Evolutionary conservation across 2,329 filamentous ascomycete genomes (phyloP), one percentile per base, ranked within the genome.

Genomic region (Stenocarpella maydis): DNA sequence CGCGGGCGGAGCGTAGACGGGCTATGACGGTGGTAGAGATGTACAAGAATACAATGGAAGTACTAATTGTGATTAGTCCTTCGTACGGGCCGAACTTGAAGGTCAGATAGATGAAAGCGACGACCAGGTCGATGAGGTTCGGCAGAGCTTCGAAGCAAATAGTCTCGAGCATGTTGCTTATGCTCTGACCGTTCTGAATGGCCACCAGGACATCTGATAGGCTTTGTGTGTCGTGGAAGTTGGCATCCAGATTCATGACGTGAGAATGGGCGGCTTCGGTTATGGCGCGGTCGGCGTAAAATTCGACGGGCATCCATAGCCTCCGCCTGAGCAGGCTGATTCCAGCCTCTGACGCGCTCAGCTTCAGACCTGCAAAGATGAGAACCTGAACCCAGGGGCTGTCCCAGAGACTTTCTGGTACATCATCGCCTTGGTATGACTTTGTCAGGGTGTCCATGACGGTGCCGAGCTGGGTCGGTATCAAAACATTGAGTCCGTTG

Each of bases 401-500:
- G 28, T 67, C 52, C 65, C 65, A 67, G 10, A 19, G 12, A 37
- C 41, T 67, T 24, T 21, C 41, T 19, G 65, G 54, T 31, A 39
- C 34, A 12, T 37, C 31, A 17, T 49, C 45, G 21, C 41, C 65
- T 43, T 58, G 65, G 68, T 45, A 34, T 10, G 78, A 82, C 52
- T 82, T 79, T 10, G 67, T 84, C 26, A 97, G 81, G 71, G 87
- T 87, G 75, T 96, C 89, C 72, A 93, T 90, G 72, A 97, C 90
- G 69, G 92, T 88, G 72, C 93, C 94, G 39, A 95, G 88, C 76
- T 96, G 92, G 24, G 92, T 87, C n/a, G 94, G 94, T 39, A 94
- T 88, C 50, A 97, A 81, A 17, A 97, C 83, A 74, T 94, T 93
- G 61, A 97, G 82, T 6, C 87, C 87, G 72, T 95, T 93, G 67